Base-by-base conservation (phyloP, 2,329 filamentous ascomycete species). In the Hawksworthiomyces lignivorus region DNA sequence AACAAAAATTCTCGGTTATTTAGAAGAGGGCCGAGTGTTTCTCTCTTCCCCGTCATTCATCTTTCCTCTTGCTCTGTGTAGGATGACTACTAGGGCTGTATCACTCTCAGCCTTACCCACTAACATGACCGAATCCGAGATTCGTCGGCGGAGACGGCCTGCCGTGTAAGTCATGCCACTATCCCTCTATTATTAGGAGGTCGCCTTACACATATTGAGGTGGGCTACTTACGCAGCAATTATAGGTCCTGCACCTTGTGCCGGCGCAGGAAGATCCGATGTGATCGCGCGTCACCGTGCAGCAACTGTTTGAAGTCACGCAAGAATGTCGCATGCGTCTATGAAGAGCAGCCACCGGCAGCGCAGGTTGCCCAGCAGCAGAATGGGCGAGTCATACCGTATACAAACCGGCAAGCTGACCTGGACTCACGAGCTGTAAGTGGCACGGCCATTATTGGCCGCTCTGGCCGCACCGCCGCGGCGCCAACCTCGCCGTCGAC, bases 261-360 rank as follows among this genome's bases (percentile, higher is more conserved):
- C 45, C 53, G 66, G 14, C 57, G 53, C 18, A 62, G 67, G 32
- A 70, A 70, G 45, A 59, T 68, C 10, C 56, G 60, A 14, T 70
- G 67, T 43, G 60, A 68, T 43, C 55, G 62, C 15, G 56, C 61
- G 19, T 47, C 47, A 2, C 67, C 67, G 0, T 70, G 66, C 44
- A 60, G 54, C 43, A 67, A 67, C 40, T 69, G 66, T 35, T 39
- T 59, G 6, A 56, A 59, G 1, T 60, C 64, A 4, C 42, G 45
- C 33, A 43, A 41, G 17, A 26, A 32, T 9, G 45, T 39, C 11
- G 21, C 14, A 7, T 48, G 48, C 18, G 36, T 41, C 12, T 50
- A 50, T 19, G 48, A 39, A 9, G 33, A 41, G 9, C n/a, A 38
- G 33, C 24, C 40, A 5, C 31, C 33, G 18, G 8, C 21, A 9